Percentiles rank a stretch among this genome's conserved stretches.
phyloP scores from a whole-genome alignment of 2,329 filamentous ascomycete genomes.

The Pseudogymnoascus sp. region DNA sequence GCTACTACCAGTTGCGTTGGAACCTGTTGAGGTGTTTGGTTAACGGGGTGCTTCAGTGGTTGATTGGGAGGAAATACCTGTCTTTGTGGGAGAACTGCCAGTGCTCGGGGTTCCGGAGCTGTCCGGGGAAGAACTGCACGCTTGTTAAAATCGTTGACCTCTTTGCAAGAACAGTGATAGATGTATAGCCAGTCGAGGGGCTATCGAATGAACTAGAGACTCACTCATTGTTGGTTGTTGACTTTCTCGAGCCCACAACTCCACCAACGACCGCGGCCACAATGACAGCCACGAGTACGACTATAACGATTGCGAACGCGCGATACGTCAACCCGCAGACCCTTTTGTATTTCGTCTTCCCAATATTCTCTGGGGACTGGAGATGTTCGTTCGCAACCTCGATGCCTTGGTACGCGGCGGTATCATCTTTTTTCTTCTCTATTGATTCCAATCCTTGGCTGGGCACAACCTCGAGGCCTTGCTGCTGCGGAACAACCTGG shows the following conservation, averaged over 20 bases:
- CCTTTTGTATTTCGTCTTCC: neutral
- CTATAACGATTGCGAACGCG: neutral
- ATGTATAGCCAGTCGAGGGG: neutral
- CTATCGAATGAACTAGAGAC: neutral
- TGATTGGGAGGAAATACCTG: neutral
- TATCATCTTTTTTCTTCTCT: neutral
- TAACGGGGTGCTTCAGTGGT: neutral
- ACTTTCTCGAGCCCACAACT: neutral
- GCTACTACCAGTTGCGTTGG: no score
- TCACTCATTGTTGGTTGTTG: neutral
- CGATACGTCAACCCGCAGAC: neutral
- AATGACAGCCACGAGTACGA: neutral
- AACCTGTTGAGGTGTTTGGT: neutral
- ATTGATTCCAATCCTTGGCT: neutral
- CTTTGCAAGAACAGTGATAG: neutral
- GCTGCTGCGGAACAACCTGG: neutral
- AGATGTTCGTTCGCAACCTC: neutral
- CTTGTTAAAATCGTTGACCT: neutral
- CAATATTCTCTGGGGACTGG: no score
- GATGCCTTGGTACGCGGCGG: neutral
- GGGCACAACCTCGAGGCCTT: neutral
- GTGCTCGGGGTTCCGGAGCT: neutral
- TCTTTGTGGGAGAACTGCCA: neutral
- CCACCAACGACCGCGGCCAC: conserved; percentile 1
- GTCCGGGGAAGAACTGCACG: neutral